Evolutionary conservation across 2,329 filamentous ascomycete genomes (phyloP), one percentile per base, ranked within the genome.

Genomic region (Fusarium brachygibbosum): DNA sequence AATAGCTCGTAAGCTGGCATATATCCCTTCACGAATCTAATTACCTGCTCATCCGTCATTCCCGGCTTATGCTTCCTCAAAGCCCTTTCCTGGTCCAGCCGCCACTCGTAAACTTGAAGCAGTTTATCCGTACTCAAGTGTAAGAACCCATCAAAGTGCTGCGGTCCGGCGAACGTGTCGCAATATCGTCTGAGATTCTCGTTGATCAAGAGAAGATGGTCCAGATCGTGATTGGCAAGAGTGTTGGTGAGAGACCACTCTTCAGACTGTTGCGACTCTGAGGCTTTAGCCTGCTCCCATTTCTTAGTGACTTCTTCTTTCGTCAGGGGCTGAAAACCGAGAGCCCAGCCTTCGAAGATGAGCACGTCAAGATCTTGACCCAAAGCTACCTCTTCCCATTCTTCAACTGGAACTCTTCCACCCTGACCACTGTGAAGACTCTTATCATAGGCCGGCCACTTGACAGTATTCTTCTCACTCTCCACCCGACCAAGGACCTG

Each of bases 1-100:
- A 70, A 74, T 1, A 75, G 48, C 16, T 75, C 73, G 10, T 75
- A 74, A 3, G 67, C 69, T 16, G 70, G 69, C 72, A 75, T 73
- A 19, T 74, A 75, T 3, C 74, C 74, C 49, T 68, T 63, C 10
- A 75, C 73, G 31, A 74, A 74, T 21, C 45, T 51, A 3, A 71
- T 44, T 1, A 74, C 71, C 11, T 70, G 66, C 28, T 73, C 60
- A n/a, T 75, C 72, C 8, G 67, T 61, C 72, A 75, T 74, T 6
- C 70, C 70, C 0, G 72, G 63, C 37, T 71, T 69, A 9, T 66
- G 59, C 31, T 58, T 38, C 16, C 72, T 57, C 12, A 75, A 31
- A 7, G 65, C 73, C 31, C 41, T 61, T 14, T 74, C 74, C 7
- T 71, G 70, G 0, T 51, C 68, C 1, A 73, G 2, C 7, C 73